Evolutionary conservation across 192 early-diverging fungal genomes (phyloP).

Genomic region (Rhizophagus clarus): DNA sequence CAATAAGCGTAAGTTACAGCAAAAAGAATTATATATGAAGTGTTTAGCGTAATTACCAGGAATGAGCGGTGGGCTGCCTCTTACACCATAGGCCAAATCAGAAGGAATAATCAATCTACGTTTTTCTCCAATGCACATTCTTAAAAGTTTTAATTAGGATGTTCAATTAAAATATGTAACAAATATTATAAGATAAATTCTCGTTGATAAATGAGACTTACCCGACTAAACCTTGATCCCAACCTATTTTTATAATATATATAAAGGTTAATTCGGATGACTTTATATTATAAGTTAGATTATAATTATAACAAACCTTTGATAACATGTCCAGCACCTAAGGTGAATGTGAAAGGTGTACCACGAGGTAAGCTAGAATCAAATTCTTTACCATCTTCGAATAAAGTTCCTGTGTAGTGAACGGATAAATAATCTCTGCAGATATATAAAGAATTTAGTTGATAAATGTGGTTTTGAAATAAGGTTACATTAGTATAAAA

Average conservation of each 20-base stretch:
- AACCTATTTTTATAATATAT: slow-evolving; percentile 40
- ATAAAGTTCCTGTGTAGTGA: slow-evolving; percentile 77
- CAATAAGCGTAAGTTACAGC: not conserved
- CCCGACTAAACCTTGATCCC: slow-evolving; percentile 73
- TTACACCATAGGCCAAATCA: slow-evolving; percentile 56
- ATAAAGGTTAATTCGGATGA: not conserved
- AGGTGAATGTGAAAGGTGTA: slow-evolving; percentile 69
- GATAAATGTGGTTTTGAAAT: not conserved
- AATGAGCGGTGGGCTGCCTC: slow-evolving; percentile 47
- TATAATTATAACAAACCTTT: slow-evolving; percentile 51
- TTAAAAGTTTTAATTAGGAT: not conserved
- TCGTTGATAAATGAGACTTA: slow-evolving; percentile 18
- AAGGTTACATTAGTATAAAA: no score
- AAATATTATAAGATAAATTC: not conserved
- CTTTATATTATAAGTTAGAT: not conserved
- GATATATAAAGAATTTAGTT: not conserved
- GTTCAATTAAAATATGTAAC: not conserved
- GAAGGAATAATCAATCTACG: slow-evolving; percentile 73
- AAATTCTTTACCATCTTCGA: slow-evolving; percentile 67
- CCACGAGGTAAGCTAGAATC: slow-evolving; percentile 70
- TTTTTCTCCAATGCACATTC: slow-evolving; percentile 85
- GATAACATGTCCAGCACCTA: slow-evolving; percentile 71
- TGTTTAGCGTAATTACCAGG: slow-evolving; percentile 36
- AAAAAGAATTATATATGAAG: not conserved
- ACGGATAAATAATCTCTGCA: slow-evolving; percentile 66